Percentiles rank a stretch among this genome's conserved stretches.
phyloP scores from a whole-genome alignment of 2,329 filamentous ascomycete genomes.

The Cladosporium sp. region DNA sequence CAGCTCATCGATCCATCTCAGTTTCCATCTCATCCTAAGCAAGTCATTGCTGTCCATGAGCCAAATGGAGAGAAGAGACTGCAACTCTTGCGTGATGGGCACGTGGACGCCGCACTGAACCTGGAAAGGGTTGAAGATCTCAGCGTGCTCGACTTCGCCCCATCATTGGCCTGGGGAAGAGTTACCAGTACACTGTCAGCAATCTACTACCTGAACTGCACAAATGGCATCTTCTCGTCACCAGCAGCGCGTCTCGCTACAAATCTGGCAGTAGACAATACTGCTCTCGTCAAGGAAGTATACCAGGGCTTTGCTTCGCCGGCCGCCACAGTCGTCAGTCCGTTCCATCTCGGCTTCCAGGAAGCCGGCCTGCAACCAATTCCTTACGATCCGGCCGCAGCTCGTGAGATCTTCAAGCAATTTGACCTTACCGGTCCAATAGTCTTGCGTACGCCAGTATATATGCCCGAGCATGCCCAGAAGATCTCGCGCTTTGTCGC shows the following conservation, averaged over 20 bases:
- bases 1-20: constrained; percentile 12
- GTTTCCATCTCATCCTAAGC: background rate
- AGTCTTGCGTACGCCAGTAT: constrained; percentile 13
- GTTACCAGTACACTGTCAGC: constrained; percentile 18
- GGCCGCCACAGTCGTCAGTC: constrained; percentile 18
- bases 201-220: constrained; percentile 19
- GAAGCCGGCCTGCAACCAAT: constrained; percentile 13
- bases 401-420: constrained; percentile 9
- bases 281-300: constrained; percentile 9
- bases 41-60: constrained; percentile 18
- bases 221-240: constrained; percentile 15
- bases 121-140: constrained; percentile 17
- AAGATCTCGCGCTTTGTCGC: constrained; percentile 19
- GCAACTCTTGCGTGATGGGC: constrained; percentile 2
- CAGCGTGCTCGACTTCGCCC: constrained; percentile 13
- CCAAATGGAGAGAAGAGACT: constrained; percentile 16
- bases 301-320: constrained; percentile 18
- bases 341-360: constrained; percentile 14
- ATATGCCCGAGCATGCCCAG: constrained; percentile 20
- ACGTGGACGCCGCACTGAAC: constrained; percentile 19
- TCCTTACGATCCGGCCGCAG: constrained; percentile 11
- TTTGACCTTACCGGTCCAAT: constrained; percentile 1
- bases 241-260: constrained; percentile 15
- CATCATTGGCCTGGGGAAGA: constrained; percentile 15
- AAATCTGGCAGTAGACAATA: constrained; percentile 17